Conservation (phyloP, 2,329 filamentous ascomycete species). For the Aspergillus thermomutatus region DNA sequence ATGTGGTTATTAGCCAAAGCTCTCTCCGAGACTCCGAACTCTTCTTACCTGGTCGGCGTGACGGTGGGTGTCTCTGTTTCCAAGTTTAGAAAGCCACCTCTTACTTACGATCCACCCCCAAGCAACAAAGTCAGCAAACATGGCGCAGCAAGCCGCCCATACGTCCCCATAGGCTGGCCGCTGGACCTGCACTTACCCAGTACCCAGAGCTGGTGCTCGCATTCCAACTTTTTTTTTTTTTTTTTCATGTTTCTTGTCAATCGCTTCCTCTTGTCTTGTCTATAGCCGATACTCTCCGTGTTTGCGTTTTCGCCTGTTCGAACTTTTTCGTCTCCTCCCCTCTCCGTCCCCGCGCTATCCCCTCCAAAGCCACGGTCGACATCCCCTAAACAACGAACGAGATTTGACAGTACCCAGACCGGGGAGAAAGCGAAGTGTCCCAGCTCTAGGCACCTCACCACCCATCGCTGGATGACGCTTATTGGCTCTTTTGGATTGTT, state of each 20-base stretch:
- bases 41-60: not conserved
- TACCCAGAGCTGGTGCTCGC: not conserved
- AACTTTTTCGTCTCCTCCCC: not conserved
- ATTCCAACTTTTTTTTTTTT: constrained; percentile 3
- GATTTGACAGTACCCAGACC: not conserved
- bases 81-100: not conserved
- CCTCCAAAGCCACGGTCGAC: not conserved
- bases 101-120: not conserved
- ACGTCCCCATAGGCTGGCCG: not conserved
- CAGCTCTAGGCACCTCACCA: not conserved
- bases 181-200: not conserved
- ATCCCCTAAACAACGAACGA: not conserved
- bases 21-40: not conserved
- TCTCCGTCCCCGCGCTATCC: not conserved
- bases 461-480: not conserved
- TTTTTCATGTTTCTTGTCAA: not conserved
- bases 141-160: not conserved
- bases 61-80: not conserved
- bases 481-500: not conserved
- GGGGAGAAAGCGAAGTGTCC: not conserved
- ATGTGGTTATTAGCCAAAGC: not conserved
- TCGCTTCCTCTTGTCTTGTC: not conserved
- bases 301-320: not conserved
- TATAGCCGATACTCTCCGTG: not conserved
- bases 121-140: not conserved